Evolutionary conservation across 495 filamentous ascomycete genomes (phyloP).

Genomic region (Penicilliopsis zonata): DNA sequence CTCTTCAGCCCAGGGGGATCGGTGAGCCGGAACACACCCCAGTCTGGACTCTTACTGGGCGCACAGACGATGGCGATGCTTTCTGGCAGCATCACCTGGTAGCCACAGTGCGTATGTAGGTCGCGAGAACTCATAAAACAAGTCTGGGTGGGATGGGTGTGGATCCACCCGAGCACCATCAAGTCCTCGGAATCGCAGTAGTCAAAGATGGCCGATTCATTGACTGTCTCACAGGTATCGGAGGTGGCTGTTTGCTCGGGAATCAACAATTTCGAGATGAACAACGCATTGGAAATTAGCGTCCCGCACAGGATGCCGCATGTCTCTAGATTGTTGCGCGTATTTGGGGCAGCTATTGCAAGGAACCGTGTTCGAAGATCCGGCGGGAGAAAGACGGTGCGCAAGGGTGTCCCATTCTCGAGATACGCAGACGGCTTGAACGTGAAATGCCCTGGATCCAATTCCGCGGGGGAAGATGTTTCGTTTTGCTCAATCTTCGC

Average conservation of each 20-base stretch:
- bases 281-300: constrained; percentile 81
- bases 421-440: constrained; percentile 81
- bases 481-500: constrained; percentile 23
- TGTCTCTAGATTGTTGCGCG: constrained; percentile 72
- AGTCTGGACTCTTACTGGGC: constrained; percentile 69
- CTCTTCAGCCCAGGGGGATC: constrained; percentile 80
- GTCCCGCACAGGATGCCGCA: constrained; percentile 91
- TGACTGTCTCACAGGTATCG: constrained; percentile 88
- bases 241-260: constrained; percentile 81
- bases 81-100: constrained; percentile 89
- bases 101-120: constrained; percentile 83
- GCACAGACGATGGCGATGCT: constrained; percentile 96
- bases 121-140: constrained; percentile 97
- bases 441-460: constrained; percentile 46
- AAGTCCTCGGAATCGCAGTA: constrained; percentile 79
- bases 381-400: constrained; percentile 76
- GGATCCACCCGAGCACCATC: constrained; percentile 92
- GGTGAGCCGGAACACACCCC: constrained; percentile 85
- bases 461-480: constrained; percentile 16
- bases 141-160: constrained; percentile 91
- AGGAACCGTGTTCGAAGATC: constrained; percentile 64
- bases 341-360: constrained; percentile 59
- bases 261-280: constrained; percentile 77
- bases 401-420: constrained; percentile 75
- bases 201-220: constrained; percentile 71